Conservation (phyloP, 768 basidiomycete genomes). For the Pilatotrama ljubarskyi region DNA sequence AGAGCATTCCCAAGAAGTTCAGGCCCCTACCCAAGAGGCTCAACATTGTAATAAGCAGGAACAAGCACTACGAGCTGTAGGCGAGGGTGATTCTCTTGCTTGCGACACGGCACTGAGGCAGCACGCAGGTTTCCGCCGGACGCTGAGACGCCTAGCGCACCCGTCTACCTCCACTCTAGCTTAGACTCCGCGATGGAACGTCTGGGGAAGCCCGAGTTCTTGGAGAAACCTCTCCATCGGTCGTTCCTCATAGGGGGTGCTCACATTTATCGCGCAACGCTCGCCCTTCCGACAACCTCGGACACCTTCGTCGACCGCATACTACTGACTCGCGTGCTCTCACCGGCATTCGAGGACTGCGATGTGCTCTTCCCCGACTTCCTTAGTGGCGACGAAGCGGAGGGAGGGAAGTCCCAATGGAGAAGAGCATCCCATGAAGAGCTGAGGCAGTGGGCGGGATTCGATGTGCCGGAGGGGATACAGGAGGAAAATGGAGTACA, state of each 20-base stretch:
- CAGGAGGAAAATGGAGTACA: conserved; percentile 81
- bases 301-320: conserved; percentile 68
- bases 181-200: conserved; percentile 44
- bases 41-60: conserved; percentile 78
- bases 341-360: conserved; percentile 76
- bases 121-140: conserved; percentile 10
- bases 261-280: conserved; percentile 71
- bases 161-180: conserved; percentile 39
- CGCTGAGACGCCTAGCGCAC: conserved; percentile 18
- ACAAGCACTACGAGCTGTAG: conserved; percentile 61
- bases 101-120: not conserved
- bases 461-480: conserved; percentile 71
- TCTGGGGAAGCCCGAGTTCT: conserved; percentile 26
- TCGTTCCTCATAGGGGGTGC: conserved; percentile 93
- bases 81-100: conserved; percentile 26
- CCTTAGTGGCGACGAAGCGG: conserved; percentile 30
- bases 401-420: conserved; percentile 44
- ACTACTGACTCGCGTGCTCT: conserved; percentile 80
- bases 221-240: conserved; percentile 44
- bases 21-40: conserved; percentile 73
- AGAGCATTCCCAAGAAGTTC: conserved; percentile 86
- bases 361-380: conserved; percentile 88
- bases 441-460: conserved; percentile 77
- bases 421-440: conserved; percentile 56
- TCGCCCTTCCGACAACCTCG: conserved; percentile 42